phyloP scores from a whole-genome alignment of 2,329 filamentous ascomycete species.

The Phyllosticta citrichinensis region DNA sequence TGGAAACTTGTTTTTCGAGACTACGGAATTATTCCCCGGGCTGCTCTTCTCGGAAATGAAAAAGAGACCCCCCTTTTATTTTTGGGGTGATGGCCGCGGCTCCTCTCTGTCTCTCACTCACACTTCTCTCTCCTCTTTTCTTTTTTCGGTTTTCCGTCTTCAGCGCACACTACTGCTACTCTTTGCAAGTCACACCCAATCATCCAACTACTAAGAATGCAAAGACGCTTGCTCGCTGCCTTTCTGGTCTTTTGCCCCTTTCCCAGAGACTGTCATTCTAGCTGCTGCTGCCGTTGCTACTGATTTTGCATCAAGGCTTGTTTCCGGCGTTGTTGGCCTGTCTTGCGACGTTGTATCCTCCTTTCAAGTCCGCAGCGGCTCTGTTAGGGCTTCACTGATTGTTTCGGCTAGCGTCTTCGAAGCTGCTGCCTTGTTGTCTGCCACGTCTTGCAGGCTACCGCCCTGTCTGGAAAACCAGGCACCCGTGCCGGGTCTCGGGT shows the following conservation, averaged over 20 bases:
- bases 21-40: not conserved
- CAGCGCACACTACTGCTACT: not conserved
- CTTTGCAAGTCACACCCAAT: not conserved
- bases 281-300: not conserved
- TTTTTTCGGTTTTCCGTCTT: not conserved
- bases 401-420: not conserved
- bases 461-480: not conserved
- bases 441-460: no score
- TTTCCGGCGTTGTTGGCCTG: not conserved
- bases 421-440: not conserved
- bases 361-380: no score
- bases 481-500: not conserved
- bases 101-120: not conserved
- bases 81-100: not conserved
- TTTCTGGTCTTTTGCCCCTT: not conserved
- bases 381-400: not conserved
- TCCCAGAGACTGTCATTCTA: not conserved
- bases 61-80: not conserved
- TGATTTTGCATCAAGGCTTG: no score
- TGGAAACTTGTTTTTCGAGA: not conserved
- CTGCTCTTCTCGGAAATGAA: not conserved
- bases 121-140: not conserved
- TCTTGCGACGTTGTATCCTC: no score
- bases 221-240: not conserved
- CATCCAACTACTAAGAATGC: not conserved